Evolutionary conservation across 352 stramenopile species (phyloP).

Genomic region (Phytophthora kernoviae): DNA sequence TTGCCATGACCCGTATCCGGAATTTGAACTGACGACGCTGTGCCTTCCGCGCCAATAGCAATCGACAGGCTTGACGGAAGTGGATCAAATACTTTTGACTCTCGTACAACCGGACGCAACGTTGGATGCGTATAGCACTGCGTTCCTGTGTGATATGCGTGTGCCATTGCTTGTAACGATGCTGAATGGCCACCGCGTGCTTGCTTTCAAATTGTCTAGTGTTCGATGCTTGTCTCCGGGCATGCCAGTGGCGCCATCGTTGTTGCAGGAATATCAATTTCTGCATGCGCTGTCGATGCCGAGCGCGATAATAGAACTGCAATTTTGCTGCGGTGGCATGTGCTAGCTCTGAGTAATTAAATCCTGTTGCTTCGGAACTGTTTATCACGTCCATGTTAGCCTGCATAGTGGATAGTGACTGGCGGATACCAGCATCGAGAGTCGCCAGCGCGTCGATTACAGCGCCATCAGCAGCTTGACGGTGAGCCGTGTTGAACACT

Average conservation of each 20-base stretch:
- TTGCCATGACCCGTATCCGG: constrained; percentile 19
- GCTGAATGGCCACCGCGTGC: constrained; percentile 41
- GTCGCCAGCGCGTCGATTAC: constrained; percentile 45
- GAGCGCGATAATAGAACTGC: constrained; percentile 41
- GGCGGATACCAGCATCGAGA: constrained; percentile 52
- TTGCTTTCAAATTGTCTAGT: constrained; percentile 24
- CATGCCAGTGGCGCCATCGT: constrained; percentile 38
- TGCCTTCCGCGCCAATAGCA: constrained; percentile 31
- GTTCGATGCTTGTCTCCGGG: constrained; percentile 3
- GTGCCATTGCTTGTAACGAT: constrained; percentile 35
- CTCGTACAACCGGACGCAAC: constrained; percentile 47
- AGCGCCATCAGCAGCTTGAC: constrained; percentile 24
- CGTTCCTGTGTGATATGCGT: constrained; percentile 6
- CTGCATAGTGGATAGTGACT: constrained; percentile 42
- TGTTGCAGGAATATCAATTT: constrained; percentile 40
- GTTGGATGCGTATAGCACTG: constrained; percentile 42
- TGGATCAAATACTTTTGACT: constrained; percentile 43
- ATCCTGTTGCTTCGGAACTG: constrained; percentile 26
- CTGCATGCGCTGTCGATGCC: constrained; percentile 33
- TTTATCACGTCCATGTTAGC: constrained; percentile 21
- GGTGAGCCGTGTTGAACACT: constrained; percentile 10
- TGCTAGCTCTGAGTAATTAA: constrained; percentile 50
- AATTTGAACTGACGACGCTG: constrained; percentile 20
- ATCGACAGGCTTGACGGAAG: constrained; percentile 37
- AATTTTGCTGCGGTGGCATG: constrained; percentile 40